These are phyloP conservation scores for Cercospora citrullina DNA, from an alignment of 2,329 filamentous ascomycete genomes.

Conservation along the genomic window DNA sequence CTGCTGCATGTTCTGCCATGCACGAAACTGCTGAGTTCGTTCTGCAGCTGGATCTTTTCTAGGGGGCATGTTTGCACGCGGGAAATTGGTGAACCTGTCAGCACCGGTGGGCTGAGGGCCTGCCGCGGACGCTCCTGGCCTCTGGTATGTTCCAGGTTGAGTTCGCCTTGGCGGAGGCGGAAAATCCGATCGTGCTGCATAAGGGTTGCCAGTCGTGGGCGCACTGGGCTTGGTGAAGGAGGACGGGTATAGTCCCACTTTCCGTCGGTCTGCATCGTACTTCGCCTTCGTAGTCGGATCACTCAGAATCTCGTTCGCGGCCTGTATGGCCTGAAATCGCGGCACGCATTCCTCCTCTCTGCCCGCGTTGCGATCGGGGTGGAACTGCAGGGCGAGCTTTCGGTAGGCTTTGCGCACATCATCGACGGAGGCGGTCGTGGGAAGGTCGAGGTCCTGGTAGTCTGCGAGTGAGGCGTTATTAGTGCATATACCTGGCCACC, in stretches of 20 bases:
- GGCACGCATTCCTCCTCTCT: constrained; percentile 75
- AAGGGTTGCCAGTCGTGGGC: constrained; percentile 41
- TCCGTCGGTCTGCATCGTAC: constrained; percentile 63
- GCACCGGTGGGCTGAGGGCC: constrained; percentile 41
- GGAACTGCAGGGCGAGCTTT: constrained; percentile 80
- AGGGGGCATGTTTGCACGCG: constrained; percentile 32
- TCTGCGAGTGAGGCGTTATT: constrained; percentile 23
- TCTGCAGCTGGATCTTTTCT: constrained; percentile 43
- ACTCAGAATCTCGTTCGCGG: constrained; percentile 75
- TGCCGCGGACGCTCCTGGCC: constrained; percentile 28
- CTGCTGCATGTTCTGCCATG: constrained; percentile 53
- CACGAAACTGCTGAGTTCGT: constrained; percentile 48
- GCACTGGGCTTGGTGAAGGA: constrained; percentile 25
- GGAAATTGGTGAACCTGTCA: constrained; percentile 49
- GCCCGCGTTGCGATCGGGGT: constrained; percentile 86
- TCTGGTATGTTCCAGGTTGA: constrained; percentile 41
- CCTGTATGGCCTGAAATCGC: constrained; percentile 83
- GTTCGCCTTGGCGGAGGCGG: constrained; percentile 49
- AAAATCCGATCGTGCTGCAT: constrained; percentile 42
- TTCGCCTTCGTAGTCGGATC: constrained; percentile 59
- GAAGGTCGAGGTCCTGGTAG: constrained; percentile 74
- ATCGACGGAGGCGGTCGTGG: constrained; percentile 64
- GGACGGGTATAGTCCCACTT: constrained; percentile 44
- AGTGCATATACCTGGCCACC: constrained; percentile 6
- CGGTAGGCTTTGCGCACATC: constrained; percentile 86